Percentiles rank a stretch among this genome's conserved stretches.
Evolutionary conservation across 1,284 basidiomycete genomes (phyloP).

Genomic region (Leucoagaricus sp.): DNA sequence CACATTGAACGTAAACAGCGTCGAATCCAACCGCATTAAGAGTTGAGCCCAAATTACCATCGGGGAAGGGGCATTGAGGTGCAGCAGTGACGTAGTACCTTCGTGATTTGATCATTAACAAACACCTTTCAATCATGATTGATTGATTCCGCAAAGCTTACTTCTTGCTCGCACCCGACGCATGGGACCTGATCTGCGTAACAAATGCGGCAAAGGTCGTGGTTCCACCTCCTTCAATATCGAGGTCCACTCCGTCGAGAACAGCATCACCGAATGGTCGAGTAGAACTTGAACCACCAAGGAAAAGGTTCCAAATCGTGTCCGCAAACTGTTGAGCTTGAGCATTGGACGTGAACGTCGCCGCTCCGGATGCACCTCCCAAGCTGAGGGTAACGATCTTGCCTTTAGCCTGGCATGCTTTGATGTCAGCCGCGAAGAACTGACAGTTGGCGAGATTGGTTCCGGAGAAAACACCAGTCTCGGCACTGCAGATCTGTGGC

Average conservation of each 20-base stretch:
- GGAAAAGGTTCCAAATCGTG: constrained; percentile 65
- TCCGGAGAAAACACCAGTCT: constrained; percentile 57
- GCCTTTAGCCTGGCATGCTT: constrained; percentile 61
- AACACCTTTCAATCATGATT: background rate
- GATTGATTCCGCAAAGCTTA: constrained; percentile 27
- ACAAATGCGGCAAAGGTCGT: constrained; percentile 61
- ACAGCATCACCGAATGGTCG: constrained; percentile 65
- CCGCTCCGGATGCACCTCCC: constrained; percentile 53
- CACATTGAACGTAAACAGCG: constrained; percentile 54
- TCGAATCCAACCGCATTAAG: constrained; percentile 57
- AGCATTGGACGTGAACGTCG: constrained; percentile 55
- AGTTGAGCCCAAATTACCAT: constrained; percentile 51
- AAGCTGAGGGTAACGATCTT: constrained; percentile 58
- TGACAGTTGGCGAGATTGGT: constrained; percentile 57
- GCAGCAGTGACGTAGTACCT: constrained; percentile 66
- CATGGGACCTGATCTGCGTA: constrained; percentile 53
- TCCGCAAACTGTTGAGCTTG: constrained; percentile 56
- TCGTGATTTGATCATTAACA: background rate
- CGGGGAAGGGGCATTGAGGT: constrained; percentile 59
- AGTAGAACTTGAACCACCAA: constrained; percentile 56
- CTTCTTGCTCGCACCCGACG: constrained; percentile 54
- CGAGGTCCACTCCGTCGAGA: constrained; percentile 67
- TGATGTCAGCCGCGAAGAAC: constrained; percentile 54
- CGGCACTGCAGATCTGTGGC: constrained; percentile 54
- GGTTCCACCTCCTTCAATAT: constrained; percentile 61